Evolutionary conservation across 176 grass and related monocot species (phyloP).

Genomic region (Rhipidocladum racemiflorum): DNA sequence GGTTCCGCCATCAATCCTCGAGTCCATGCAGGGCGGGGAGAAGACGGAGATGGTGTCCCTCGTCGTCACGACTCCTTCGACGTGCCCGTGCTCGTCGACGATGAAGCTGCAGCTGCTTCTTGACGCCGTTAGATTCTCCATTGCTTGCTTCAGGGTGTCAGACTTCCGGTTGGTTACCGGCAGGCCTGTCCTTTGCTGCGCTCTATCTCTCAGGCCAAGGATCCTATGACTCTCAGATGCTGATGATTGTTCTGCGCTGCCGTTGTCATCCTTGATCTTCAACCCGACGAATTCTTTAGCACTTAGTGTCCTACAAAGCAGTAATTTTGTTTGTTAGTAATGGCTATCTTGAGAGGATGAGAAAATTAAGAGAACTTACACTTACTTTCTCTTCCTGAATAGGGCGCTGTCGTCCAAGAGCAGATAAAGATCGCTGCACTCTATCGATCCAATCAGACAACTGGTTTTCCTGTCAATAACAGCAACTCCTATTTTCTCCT

Average conservation of each 20-base stretch:
- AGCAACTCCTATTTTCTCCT: conserved; percentile 39
- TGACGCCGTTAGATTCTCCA: conserved; percentile 36
- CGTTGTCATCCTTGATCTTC: neutral
- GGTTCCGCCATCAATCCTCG: conserved; percentile 48
- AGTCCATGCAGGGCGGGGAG: conserved; percentile 67
- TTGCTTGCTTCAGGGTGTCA: conserved; percentile 50
- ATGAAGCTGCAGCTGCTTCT: conserved; percentile 48
- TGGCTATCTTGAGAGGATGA: neutral
- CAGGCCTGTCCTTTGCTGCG: neutral
- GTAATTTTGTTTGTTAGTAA: neutral
- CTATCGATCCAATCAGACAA: conserved; percentile 38
- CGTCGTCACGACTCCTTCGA: conserved; percentile 39
- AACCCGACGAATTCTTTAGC: conserved; percentile 27
- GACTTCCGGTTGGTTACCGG: conserved; percentile 22
- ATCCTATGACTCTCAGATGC: neutral
- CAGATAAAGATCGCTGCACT: conserved; percentile 41
- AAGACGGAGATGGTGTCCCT: conserved; percentile 61
- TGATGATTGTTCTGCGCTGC: neutral
- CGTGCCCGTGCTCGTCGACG: conserved; percentile 17
- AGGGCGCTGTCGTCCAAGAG: conserved; percentile 49
- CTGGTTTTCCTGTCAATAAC: conserved; percentile 41
- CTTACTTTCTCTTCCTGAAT: conserved; percentile 54
- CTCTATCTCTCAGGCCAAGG: conserved; percentile 9
- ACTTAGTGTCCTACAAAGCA: conserved; percentile 20
- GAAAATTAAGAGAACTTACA: neutral